Conservation (phyloP, 2,329 filamentous ascomycete species). For the Penicillium concentricum region DNA sequence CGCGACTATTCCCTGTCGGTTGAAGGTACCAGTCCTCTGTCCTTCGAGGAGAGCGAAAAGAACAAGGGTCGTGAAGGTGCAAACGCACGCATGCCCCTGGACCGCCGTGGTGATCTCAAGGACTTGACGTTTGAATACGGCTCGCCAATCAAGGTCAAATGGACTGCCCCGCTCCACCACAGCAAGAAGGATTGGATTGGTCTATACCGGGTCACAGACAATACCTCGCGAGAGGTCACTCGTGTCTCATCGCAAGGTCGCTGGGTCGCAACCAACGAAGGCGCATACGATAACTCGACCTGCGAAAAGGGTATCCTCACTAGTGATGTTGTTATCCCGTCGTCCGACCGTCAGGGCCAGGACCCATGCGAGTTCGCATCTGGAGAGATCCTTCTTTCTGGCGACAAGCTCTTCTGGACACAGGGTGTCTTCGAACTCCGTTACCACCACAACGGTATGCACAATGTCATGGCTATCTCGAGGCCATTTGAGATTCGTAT, state of each 20-base stretch:
- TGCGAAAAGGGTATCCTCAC: slow-evolving; percentile 75
- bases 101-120: slow-evolving; percentile 61
- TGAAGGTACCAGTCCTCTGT: slow-evolving; percentile 60
- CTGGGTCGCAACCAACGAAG: slow-evolving; percentile 79
- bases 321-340: slow-evolving; percentile 61
- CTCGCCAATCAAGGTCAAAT: slow-evolving; percentile 81
- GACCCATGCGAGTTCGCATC: slow-evolving; percentile 60
- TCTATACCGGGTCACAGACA: slow-evolving; percentile 94
- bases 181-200: slow-evolving; percentile 93
- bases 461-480: slow-evolving; percentile 92
- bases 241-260: slow-evolving; percentile 81
- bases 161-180: slow-evolving; percentile 85
- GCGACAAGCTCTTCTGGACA: slow-evolving; percentile 97
- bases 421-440: slow-evolving; percentile 95
- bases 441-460: slow-evolving; percentile 89
- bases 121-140: slow-evolving; percentile 85
- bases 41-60: slow-evolving; percentile 56
- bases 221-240: slow-evolving; percentile 79
- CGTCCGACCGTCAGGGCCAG: slow-evolving; percentile 44
- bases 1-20: slow-evolving; percentile 78
- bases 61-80: slow-evolving; percentile 72
- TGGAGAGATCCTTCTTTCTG: slow-evolving; percentile 82
- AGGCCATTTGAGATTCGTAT: slow-evolving; percentile 90
- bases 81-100: slow-evolving; percentile 64
- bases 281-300: slow-evolving; percentile 71